A percentile compares a stretch with the other conserved stretches of the same genome.
These are phyloP conservation scores for Penicillium sp. DNA, from an alignment of 2,329 filamentous ascomycete species.

Conservation along the genomic window DNA sequence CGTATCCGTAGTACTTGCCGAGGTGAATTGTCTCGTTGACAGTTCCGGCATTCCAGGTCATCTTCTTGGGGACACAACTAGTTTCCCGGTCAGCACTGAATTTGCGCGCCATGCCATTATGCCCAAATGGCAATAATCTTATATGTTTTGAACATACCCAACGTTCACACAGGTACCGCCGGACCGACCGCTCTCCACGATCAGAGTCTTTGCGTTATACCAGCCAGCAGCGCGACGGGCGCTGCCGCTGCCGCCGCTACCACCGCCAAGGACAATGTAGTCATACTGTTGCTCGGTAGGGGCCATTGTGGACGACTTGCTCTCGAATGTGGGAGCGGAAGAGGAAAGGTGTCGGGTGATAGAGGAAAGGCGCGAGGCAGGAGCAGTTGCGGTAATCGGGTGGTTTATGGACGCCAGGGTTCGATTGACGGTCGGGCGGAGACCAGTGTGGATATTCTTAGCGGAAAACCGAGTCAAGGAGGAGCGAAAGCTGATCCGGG, in stretches of 20 bases:
- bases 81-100: background rate
- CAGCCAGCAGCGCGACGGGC: slow-evolving; percentile 52
- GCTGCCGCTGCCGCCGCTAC: slow-evolving; percentile 53
- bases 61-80: slow-evolving; percentile 55
- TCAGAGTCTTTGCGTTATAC: slow-evolving; percentile 53
- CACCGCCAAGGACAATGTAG: slow-evolving; percentile 57
- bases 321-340: slow-evolving; percentile 19
- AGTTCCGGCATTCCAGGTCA: slow-evolving; percentile 54
- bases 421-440: slow-evolving; percentile 15
- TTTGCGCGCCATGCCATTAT: background rate
- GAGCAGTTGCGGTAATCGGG: slow-evolving; percentile 13
- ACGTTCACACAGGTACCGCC: slow-evolving; percentile 57
- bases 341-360: slow-evolving; percentile 45
- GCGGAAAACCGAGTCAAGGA: slow-evolving; percentile 11
- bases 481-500: slow-evolving; percentile 24
- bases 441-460: slow-evolving; percentile 13
- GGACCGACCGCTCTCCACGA: slow-evolving; percentile 50
- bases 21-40: slow-evolving; percentile 50
- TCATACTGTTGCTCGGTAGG: slow-evolving; percentile 52
- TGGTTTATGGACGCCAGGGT: slow-evolving; percentile 28
- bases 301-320: slow-evolving; percentile 41
- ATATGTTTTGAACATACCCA: slow-evolving; percentile 40
- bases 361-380: slow-evolving; percentile 37
- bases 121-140: background rate
- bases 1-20: slow-evolving; percentile 50